phyloP scores from a whole-genome alignment of 1,284 basidiomycete genomes.

The Leccinum griseonigrum region DNA sequence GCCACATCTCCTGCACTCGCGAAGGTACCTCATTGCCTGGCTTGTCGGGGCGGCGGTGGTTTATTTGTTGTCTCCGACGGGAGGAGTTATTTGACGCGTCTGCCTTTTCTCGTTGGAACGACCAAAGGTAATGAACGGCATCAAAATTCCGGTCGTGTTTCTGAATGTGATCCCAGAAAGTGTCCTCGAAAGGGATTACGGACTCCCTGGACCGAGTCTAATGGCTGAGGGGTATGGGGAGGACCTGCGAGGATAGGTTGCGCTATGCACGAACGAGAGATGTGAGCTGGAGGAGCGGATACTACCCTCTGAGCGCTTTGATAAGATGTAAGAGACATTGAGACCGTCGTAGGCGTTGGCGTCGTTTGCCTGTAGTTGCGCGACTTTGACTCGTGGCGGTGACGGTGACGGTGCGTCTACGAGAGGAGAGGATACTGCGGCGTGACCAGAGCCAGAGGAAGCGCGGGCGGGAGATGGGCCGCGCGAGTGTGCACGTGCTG shows the following conservation, averaged over 20 bases:
- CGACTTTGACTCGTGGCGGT: slow-evolving; percentile 20
- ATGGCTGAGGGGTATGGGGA: slow-evolving; percentile 22
- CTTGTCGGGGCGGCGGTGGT: slow-evolving; percentile 23
- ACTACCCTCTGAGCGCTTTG: slow-evolving; percentile 29
- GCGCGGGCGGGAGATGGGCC: slow-evolving; percentile 27
- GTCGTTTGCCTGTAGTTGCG: slow-evolving; percentile 19
- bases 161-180: slow-evolving; percentile 53
- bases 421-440: neutral
- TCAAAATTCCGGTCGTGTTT: slow-evolving; percentile 49
- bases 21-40: slow-evolving; percentile 40
- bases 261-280: slow-evolving; percentile 36
- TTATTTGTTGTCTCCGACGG: slow-evolving; percentile 19
- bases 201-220: slow-evolving; percentile 46
- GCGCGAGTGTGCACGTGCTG: slow-evolving; percentile 18
- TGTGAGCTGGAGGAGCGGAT: slow-evolving; percentile 34
- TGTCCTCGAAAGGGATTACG: slow-evolving; percentile 52
- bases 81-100: slow-evolving; percentile 31
- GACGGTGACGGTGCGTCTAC: slow-evolving; percentile 13
- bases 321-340: slow-evolving; percentile 45
- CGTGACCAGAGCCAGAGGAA: slow-evolving; percentile 10
- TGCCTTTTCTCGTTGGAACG: slow-evolving; percentile 56
- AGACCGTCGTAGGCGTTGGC: slow-evolving; percentile 37
- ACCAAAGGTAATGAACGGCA: slow-evolving; percentile 52
- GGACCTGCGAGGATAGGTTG: slow-evolving; percentile 7
- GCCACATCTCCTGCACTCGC: slow-evolving; percentile 64